Evolutionary conservation across 345 rosid genomes (phyloP).

Genomic region (Euphorbia lathyris): DNA sequence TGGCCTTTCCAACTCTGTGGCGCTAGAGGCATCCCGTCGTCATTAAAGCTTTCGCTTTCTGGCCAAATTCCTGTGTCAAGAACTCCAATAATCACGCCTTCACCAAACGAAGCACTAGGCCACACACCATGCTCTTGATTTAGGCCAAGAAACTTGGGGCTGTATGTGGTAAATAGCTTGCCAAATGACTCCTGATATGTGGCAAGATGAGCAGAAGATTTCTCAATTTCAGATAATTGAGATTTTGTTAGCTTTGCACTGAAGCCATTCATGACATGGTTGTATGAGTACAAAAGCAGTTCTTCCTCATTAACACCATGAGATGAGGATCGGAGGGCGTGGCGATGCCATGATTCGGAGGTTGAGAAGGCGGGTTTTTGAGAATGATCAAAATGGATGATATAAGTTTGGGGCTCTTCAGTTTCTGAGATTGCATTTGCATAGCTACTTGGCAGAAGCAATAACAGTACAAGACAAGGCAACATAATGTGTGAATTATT

Average conservation of each 20-base stretch:
- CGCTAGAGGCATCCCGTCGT: constrained; percentile 11
- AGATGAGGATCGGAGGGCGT: constrained; percentile 20
- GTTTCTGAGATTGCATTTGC: constrained; percentile 6
- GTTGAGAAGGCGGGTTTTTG: constrained; percentile 37
- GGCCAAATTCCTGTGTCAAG: constrained; percentile 26
- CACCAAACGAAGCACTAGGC: constrained; percentile 10
- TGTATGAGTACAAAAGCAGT: constrained; percentile 36
- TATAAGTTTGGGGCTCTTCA: constrained; percentile 28
- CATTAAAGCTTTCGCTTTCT: constrained; percentile 20
- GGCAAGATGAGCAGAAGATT: constrained; percentile 37
- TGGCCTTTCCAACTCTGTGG: constrained; percentile 21
- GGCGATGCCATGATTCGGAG: constrained; percentile 31
- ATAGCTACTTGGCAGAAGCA: constrained; percentile 1
- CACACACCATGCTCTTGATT: neutral
- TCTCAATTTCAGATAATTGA: constrained; percentile 38
- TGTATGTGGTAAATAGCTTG: constrained; percentile 37
- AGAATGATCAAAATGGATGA: constrained; percentile 37
- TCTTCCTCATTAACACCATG: constrained; percentile 5
- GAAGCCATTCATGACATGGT: constrained; percentile 42
- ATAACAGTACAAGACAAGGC: constrained; percentile 4
- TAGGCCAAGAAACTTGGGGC: constrained; percentile 41
- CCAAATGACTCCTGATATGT: constrained; percentile 35
- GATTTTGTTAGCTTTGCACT: constrained; percentile 45
- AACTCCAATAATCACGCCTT: constrained; percentile 21
- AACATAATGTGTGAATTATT: neutral